phyloP scores from a whole-genome alignment of 2,329 filamentous ascomycete genomes.

The Zopfia rhizophila region DNA sequence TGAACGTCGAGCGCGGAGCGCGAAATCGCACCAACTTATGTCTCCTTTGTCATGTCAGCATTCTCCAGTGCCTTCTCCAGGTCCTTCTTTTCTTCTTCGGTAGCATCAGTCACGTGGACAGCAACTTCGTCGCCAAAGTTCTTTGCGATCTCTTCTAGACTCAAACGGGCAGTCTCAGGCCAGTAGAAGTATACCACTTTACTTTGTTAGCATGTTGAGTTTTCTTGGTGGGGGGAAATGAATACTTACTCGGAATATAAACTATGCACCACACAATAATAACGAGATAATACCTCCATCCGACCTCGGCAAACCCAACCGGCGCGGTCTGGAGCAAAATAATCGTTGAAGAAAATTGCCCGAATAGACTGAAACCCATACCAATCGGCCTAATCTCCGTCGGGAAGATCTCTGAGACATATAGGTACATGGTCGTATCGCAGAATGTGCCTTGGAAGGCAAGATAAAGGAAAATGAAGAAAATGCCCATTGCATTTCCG shows the following conservation, averaged over 20 bases:
- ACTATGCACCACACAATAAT: slow-evolving; percentile 43
- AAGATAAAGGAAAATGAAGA: slow-evolving; percentile 59
- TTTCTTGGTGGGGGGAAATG: not conserved
- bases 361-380: slow-evolving; percentile 63
- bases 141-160: slow-evolving; percentile 58
- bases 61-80: slow-evolving; percentile 17
- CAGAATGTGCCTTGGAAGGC: slow-evolving; percentile 60
- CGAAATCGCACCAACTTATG: too few species aligned
- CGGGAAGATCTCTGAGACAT: slow-evolving; percentile 54
- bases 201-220: slow-evolving; percentile 1
- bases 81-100: slow-evolving; percentile 20
- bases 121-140: slow-evolving; percentile 61
- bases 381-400: slow-evolving; percentile 63
- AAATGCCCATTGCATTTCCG: slow-evolving; percentile 55
- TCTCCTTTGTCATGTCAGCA: slow-evolving; percentile 11
- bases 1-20: too few species aligned
- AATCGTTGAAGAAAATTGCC: slow-evolving; percentile 42
- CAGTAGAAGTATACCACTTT: slow-evolving; percentile 58
- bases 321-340: slow-evolving; percentile 58
- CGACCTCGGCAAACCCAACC: slow-evolving; percentile 47
- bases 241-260: slow-evolving; percentile 49
- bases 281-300: slow-evolving; percentile 64
- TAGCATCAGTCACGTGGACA: slow-evolving; percentile 20
- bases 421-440: slow-evolving; percentile 55
- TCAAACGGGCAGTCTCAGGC: slow-evolving; percentile 44